Evolutionary conservation across 768 basidiomycete genomes (phyloP), one percentile per base, ranked within the genome.

Genomic region (Mycena floridula): DNA sequence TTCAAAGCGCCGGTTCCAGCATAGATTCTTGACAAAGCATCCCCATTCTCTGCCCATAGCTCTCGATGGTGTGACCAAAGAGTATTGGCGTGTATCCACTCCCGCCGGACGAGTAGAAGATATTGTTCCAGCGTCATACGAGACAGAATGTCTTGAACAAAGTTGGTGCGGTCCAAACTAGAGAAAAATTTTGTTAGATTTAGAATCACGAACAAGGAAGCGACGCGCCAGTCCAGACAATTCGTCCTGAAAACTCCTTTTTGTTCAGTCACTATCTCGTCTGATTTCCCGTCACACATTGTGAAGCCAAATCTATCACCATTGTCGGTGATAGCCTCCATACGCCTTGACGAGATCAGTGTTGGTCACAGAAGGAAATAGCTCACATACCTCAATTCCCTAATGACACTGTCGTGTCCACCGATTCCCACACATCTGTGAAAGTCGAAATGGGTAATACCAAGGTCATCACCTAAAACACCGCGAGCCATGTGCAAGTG

Each of bases 11-110:
- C 88, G 4, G 88, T 90, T 27, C 88, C 96, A 30, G 94, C 94
- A 62, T 99, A 99, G 51, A 95, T 95, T 46, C 84, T 82, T 15
- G 89, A 92, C 28, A 99, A 61, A 0, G 89, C 88, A 59, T 96
- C 93, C 11, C 93, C 93, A 55, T 92, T 95, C 68, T 94, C 95
- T 1, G 96, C 96, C 94, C 94, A 99, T 4, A 98, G 68, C 59
- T 94, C 89, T 18, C 94, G 81, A 62, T 98, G 95, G 37, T 88
- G 72, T 0, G 78, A 72, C 90, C 93, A 97, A 8, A 98, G 68
- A 7, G 75, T 64, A 46, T 68, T 70, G 8, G 80, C 79, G 42
- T 76, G 73, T 23, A 80, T 56, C 86, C 89, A 93, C 57, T 85
- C 85, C 2, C 82, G 78, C 30, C 82, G 82, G 40, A 88, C 79